Evolutionary conservation across 2,329 filamentous ascomycete genomes (phyloP).

Genomic region (Calonectria fujianensis): DNA sequence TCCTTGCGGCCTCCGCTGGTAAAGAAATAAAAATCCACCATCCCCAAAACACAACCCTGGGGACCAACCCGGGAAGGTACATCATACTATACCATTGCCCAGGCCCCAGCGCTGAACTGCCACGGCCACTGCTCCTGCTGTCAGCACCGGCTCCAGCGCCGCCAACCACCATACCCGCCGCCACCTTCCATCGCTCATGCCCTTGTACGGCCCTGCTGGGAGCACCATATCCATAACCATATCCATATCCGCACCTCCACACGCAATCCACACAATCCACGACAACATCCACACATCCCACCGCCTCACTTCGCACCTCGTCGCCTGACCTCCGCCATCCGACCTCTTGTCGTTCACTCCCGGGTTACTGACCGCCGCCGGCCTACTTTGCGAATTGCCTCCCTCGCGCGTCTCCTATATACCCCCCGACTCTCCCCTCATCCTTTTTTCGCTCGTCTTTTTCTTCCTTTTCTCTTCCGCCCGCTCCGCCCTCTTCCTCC

Average conservation of each 20-base stretch:
- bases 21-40: slow-evolving; percentile 23
- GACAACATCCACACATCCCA: slow-evolving; percentile 46
- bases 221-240: slow-evolving; percentile 35
- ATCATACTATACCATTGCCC: slow-evolving; percentile 8
- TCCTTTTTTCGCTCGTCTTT: slow-evolving; percentile 31
- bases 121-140: slow-evolving; percentile 27
- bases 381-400: slow-evolving; percentile 54
- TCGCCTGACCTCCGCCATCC: slow-evolving; percentile 52
- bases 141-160: slow-evolving; percentile 25
- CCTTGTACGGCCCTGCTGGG: slow-evolving; percentile 25
- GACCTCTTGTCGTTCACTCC: slow-evolving; percentile 34
- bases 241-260: slow-evolving; percentile 42
- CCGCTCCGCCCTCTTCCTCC: slow-evolving; percentile 45
- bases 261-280: slow-evolving; percentile 41
- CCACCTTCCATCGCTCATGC: slow-evolving; percentile 31
- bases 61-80: slow-evolving; percentile 30
- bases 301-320: slow-evolving; percentile 47
- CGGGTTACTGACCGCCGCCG: slow-evolving; percentile 50
- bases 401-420: slow-evolving; percentile 35
- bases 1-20: not conserved
- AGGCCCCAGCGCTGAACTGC: slow-evolving; percentile 21
- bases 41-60: slow-evolving; percentile 4
- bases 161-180: slow-evolving; percentile 38
- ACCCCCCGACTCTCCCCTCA: slow-evolving; percentile 18
- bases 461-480: slow-evolving; percentile 27